A percentile compares a stretch with the other conserved stretches of the same genome.
Evolutionary conservation across 257 asterid genomes (phyloP).

Genomic region (Lycium barbarum): DNA sequence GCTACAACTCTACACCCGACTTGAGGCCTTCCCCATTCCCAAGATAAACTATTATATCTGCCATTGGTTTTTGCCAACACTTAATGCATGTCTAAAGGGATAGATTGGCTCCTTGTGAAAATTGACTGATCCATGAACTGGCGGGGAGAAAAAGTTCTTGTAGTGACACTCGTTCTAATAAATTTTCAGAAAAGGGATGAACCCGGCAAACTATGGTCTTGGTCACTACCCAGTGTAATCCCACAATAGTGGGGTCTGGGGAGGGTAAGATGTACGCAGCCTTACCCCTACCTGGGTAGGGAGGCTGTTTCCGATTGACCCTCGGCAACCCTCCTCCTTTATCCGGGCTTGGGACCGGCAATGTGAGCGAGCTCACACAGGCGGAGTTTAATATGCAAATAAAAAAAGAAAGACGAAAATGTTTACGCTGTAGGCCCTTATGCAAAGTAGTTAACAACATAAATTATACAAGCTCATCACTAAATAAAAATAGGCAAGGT

Average conservation of each 20-base stretch:
- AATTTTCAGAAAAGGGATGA: background rate
- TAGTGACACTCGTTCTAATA: background rate
- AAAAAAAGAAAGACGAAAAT: background rate
- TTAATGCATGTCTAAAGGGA: background rate
- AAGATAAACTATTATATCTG: constrained; percentile 11
- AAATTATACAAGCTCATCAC: background rate
- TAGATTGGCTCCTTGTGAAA: background rate
- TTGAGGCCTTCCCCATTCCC: background rate
- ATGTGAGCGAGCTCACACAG: too few relatives aligned
- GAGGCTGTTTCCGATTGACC: too few relatives aligned
- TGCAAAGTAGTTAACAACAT: background rate
- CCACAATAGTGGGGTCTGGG: too few relatives aligned
- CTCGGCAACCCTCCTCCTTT: too few relatives aligned
- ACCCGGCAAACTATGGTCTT: background rate
- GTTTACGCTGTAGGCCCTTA: background rate
- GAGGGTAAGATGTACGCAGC: too few relatives aligned
- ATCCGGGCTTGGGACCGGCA: too few relatives aligned
- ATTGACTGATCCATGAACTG: background rate
- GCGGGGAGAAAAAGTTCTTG: background rate
- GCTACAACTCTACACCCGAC: background rate
- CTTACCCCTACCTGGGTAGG: too few relatives aligned
- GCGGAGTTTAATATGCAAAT: background rate
- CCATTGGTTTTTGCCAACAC: background rate
- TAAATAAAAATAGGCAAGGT: background rate
- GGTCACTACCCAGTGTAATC: too few relatives aligned